Base-by-base conservation (phyloP, 2,329 filamentous ascomycete genomes). In the Curvularia hawaiiensis region DNA sequence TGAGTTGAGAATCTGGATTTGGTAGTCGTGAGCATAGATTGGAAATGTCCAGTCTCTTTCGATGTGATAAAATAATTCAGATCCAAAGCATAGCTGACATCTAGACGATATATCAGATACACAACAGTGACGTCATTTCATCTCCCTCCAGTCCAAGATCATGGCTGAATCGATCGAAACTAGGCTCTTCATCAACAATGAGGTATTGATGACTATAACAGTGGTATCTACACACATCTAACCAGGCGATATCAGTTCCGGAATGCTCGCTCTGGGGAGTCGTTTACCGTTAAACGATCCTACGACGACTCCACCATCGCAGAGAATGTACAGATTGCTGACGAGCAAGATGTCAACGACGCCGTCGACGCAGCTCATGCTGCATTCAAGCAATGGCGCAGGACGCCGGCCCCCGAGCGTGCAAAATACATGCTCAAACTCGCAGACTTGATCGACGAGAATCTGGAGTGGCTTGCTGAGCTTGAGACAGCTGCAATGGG, bases 401-500 rank as follows among this genome's bases (percentile, higher is more conserved):
- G 18, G 18, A 47, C 30, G 18, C 45, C 45, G 10, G 28, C 30
- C 45, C 30, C 45, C 18, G 45, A 50, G 24, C 48, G 48, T 30
- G 48, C 48, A 30, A 50, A 50, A 14, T 20, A 18, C 10, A 50
- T 50, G 26, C 48, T 31, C 38, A 50, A 50, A 18, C 38, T 50
- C 18, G 48, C 48, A n/a, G 48, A 50, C 28, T 20, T 41, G 26
- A 50, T 50, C n/a, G 48, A 50, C 18, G 38, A 22, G 18, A 30
- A 43, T 8, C 38, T 26, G 11, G 38, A 40, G 7, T 35, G 35
- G 46, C 33, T 49, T 38, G 35, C 46, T 38, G 39, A 43, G 14
- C 26, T 41, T 9, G 48, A 50, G 31, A 38, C 35, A 7, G 35
- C 46, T 49, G 46, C 46, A 39, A 49, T 49, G 46, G 46, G 46